Percentiles rank a stretch among this genome's conserved stretches.
phyloP scores from a whole-genome alignment of 495 filamentous ascomycete species.

The Pseudomonodictys pantanalensis region DNA sequence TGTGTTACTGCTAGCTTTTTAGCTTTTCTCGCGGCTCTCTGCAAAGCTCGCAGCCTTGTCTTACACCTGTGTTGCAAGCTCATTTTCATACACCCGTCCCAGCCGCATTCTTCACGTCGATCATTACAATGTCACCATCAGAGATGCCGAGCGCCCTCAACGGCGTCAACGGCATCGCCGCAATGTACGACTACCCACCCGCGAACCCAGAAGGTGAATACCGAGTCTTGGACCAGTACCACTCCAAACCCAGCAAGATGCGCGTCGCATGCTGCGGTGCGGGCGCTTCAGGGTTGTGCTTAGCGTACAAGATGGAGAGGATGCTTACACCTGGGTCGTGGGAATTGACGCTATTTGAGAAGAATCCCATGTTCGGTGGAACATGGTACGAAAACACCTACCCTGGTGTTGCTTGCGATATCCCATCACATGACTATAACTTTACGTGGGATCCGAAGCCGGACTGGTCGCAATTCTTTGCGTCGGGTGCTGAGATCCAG shows the following conservation, averaged over 20 bases:
- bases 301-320: slow-evolving; percentile 41
- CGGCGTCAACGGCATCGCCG: slow-evolving; percentile 35
- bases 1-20: not conserved
- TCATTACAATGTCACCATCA: slow-evolving; percentile 28
- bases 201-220: slow-evolving; percentile 34
- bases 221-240: slow-evolving; percentile 36
- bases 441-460: slow-evolving; percentile 41
- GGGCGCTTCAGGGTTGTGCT: slow-evolving; percentile 36
- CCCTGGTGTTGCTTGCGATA: slow-evolving; percentile 41
- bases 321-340: slow-evolving; percentile 35
- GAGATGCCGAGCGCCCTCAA: slow-evolving; percentile 33
- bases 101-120: not conserved
- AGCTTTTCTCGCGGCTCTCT: not conserved
- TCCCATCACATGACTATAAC: slow-evolving; percentile 39
- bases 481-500: slow-evolving; percentile 39
- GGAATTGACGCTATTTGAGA: slow-evolving; percentile 35
- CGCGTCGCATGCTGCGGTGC: slow-evolving; percentile 37
- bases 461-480: slow-evolving; percentile 41
- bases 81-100: not conserved
- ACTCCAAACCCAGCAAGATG: slow-evolving; percentile 34
- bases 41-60: not conserved
- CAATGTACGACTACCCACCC: slow-evolving; percentile 33
- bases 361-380: slow-evolving; percentile 34
- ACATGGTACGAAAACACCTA: slow-evolving; percentile 39
- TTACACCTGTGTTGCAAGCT: not conserved